Conservation (phyloP, 1,284 basidiomycete species). For the Microbotryum lychnidis-dioicae region DNA sequence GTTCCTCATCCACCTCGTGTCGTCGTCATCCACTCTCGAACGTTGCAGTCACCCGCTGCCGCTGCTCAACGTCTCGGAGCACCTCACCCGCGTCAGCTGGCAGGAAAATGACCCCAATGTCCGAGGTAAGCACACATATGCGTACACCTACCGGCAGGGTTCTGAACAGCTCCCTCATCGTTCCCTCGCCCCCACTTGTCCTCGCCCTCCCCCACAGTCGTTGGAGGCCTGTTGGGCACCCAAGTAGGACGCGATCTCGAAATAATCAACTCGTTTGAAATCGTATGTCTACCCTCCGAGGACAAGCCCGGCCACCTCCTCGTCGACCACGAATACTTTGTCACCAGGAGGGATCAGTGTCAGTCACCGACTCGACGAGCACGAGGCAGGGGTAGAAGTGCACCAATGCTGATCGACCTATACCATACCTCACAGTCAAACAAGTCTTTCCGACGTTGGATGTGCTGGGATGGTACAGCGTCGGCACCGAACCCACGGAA, state of each 20-base stretch:
- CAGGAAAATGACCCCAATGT: constrained; percentile 42
- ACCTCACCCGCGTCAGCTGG: constrained; percentile 72
- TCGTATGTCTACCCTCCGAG: constrained; percentile 49
- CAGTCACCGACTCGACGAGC: constrained; percentile 36
- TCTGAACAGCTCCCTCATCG: not conserved
- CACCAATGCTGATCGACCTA: constrained; percentile 1
- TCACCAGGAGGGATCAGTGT: constrained; percentile 84
- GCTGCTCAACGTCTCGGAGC: constrained; percentile 93
- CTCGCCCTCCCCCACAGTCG: constrained; percentile 49
- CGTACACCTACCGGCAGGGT: not conserved
- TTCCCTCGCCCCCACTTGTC: not conserved
- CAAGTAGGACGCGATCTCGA: constrained; percentile 89
- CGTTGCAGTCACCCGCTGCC: constrained; percentile 66
- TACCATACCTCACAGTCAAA: constrained; percentile 57
- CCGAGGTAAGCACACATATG: constrained; percentile 9
- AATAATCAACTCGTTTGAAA: constrained; percentile 92
- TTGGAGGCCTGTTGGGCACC: constrained; percentile 88
- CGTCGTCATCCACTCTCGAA: no score
- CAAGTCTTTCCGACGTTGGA: constrained; percentile 95
- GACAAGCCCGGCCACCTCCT: constrained; percentile 42
- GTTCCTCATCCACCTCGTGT: not conserved
- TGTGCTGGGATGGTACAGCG: constrained; percentile 94
- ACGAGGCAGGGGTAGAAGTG: no score
- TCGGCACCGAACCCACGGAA: constrained; percentile 60
- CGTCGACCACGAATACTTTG: constrained; percentile 73